These are phyloP conservation scores for Auriscalpium vulgare DNA, from an alignment of 768 basidiomycete species.

Conservation along the genomic window DNA sequence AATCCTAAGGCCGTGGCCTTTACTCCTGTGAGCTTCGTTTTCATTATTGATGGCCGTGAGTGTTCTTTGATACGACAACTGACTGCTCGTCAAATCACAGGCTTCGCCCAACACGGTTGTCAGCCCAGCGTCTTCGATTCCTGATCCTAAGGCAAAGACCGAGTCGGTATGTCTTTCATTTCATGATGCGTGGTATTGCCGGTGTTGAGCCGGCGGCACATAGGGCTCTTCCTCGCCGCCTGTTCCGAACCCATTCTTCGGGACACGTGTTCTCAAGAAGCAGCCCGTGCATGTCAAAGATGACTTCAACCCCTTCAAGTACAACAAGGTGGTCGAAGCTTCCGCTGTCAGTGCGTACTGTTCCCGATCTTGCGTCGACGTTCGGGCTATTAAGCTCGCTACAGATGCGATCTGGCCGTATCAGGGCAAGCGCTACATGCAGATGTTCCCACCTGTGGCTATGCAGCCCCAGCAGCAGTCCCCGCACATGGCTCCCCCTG, in stretches of 20 bases:
- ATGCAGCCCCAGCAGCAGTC: slow-evolving; percentile 57
- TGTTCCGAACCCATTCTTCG: slow-evolving; percentile 85
- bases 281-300: slow-evolving; percentile 82
- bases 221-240: slow-evolving; percentile 25
- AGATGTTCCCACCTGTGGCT: slow-evolving; percentile 62
- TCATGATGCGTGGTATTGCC: not conserved
- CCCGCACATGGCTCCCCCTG: slow-evolving; percentile 59
- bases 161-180: slow-evolving; percentile 6
- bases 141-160: slow-evolving; percentile 21
- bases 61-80: not conserved
- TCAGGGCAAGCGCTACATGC: slow-evolving; percentile 77
- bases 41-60: not conserved
- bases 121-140: slow-evolving; percentile 10
- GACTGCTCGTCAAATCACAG: slow-evolving; percentile 16
- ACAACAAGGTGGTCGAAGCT: slow-evolving; percentile 72
- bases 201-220: slow-evolving; percentile 13
- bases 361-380: not conserved
- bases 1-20: slow-evolving; percentile 74
- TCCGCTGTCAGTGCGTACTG: slow-evolving; percentile 57
- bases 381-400: not conserved
- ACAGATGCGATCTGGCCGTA: slow-evolving; percentile 80
- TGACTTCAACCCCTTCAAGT: slow-evolving; percentile 96
- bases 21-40: slow-evolving; percentile 45
- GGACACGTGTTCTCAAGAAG: slow-evolving; percentile 70
- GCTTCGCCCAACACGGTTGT: slow-evolving; percentile 21